These are phyloP conservation scores for Verticillium tricorpus DNA, from an alignment of 2,329 filamentous ascomycete genomes.

Conservation along the genomic window DNA sequence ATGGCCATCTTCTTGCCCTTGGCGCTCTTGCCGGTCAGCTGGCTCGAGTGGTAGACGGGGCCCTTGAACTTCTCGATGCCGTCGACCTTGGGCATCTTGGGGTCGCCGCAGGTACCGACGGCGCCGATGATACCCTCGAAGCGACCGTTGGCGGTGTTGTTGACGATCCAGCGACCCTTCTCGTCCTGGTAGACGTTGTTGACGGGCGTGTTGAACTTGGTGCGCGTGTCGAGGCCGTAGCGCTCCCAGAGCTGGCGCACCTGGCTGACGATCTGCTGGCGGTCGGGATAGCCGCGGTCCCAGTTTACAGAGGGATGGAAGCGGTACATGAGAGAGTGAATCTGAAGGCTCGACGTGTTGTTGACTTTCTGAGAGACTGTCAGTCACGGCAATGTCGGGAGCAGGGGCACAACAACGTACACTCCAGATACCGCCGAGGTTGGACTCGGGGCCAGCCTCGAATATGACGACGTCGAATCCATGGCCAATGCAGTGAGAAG, in stretches of 20 bases:
- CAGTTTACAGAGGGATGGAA: constrained; percentile 79
- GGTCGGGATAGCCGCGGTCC: constrained; percentile 70
- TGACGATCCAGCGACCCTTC: constrained; percentile 71
- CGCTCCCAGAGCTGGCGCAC: constrained; percentile 69
- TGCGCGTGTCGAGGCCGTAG: constrained; percentile 67
- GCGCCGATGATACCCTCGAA: constrained; percentile 79
- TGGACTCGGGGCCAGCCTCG: constrained; percentile 61
- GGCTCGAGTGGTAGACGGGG: constrained; percentile 68
- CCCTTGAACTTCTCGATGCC: constrained; percentile 71
- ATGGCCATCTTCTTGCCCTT: constrained; percentile 72
- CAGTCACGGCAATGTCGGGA: background rate
- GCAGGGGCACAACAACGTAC: constrained; percentile 35
- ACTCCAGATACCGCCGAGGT: constrained; percentile 77
- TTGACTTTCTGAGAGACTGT: constrained; percentile 60
- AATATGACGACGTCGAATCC: constrained; percentile 80
- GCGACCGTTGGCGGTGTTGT: constrained; percentile 61
- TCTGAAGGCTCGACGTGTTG: constrained; percentile 76
- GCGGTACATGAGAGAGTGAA: constrained; percentile 82
- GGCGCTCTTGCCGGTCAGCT: constrained; percentile 66
- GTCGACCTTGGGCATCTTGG: constrained; percentile 66
- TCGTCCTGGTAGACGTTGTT: constrained; percentile 65
- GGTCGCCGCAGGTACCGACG: constrained; percentile 75
- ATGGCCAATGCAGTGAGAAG: constrained; percentile 79
- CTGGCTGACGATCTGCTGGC: constrained; percentile 69
- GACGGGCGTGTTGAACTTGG: constrained; percentile 67